A percentile compares a stretch with the other conserved stretches of the same genome.
Evolutionary conservation across 352 stramenopile species (phyloP).

Genomic region (Phytopythium mirpurense): DNA sequence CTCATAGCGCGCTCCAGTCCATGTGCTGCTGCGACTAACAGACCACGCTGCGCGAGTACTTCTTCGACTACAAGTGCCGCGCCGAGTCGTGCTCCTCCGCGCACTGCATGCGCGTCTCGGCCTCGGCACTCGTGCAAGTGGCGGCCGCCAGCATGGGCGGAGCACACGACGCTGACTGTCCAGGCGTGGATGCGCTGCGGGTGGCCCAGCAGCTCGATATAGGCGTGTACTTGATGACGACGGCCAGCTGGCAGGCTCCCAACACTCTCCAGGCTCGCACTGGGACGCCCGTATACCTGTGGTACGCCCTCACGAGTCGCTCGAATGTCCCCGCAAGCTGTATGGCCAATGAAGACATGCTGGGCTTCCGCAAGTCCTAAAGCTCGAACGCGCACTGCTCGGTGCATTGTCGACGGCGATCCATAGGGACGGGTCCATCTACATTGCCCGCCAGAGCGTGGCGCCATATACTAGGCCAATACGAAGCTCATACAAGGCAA

Average conservation of each 20-base stretch:
- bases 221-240: neutral
- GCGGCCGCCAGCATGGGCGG: neutral
- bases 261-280: too few species aligned
- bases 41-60: constrained; percentile 13
- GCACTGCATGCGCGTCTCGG: constrained; percentile 8
- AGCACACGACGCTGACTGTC: neutral
- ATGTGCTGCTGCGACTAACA: constrained; percentile 16
- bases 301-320: too few species aligned
- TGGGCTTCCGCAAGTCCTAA: too few species aligned
- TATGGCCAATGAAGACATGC: too few species aligned
- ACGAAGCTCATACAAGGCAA: too few species aligned
- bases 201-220: neutral
- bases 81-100: constrained; percentile 14
- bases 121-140: neutral
- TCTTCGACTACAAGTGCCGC: constrained; percentile 18
- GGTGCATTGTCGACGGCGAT: too few species aligned
- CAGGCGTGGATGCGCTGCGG: neutral
- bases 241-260: neutral
- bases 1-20: constrained; percentile 10
- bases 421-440: too few species aligned
- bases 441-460: too few species aligned
- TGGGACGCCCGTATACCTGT: too few species aligned
- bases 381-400: too few species aligned
- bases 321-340: too few species aligned
- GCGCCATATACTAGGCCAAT: too few species aligned